Percentiles rank a stretch among this genome's conserved stretches.
phyloP scores from a whole-genome alignment of 2,329 filamentous ascomycete species.

The Zasmidium angulare region DNA sequence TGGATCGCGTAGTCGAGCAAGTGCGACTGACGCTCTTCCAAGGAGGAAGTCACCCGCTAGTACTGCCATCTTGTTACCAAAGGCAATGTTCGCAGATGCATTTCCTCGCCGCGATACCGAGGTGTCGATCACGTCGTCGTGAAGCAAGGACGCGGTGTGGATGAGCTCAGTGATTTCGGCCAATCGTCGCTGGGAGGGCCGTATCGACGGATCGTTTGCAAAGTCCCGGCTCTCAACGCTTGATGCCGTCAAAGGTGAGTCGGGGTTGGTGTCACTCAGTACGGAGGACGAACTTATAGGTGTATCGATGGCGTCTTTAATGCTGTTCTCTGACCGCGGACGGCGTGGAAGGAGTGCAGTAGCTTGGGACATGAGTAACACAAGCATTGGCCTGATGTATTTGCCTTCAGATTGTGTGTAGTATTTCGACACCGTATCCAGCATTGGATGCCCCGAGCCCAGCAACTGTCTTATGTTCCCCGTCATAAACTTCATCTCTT shows the following conservation, averaged over 20 bases:
- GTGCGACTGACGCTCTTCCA: conserved; percentile 86
- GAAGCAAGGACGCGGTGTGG: conserved; percentile 91
- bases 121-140: conserved; percentile 98
- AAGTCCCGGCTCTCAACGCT: conserved; percentile 46
- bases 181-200: conserved; percentile 87
- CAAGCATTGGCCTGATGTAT: conserved; percentile 90
- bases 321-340: conserved; percentile 41
- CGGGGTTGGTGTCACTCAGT: conserved; percentile 79
- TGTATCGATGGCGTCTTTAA: conserved; percentile 52
- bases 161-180: conserved; percentile 98
- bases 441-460: conserved; percentile 87
- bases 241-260: conserved; percentile 53
- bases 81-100: conserved; percentile 88
- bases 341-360: conserved; percentile 75
- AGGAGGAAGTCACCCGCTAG: conserved; percentile 95
- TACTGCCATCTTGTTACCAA: conserved; percentile 99
- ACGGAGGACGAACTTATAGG: conserved; percentile 61
- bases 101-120: conserved; percentile 79
- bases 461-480: conserved; percentile 92
- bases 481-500: conserved; percentile 94
- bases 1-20: conserved; percentile 84
- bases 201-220: conserved; percentile 63
- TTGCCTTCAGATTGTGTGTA: conserved; percentile 97
- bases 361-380: conserved; percentile 93
- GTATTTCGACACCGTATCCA: conserved; percentile 96